Percentiles rank a stretch among this genome's conserved stretches.
phyloP scores from a whole-genome alignment of 148 eudicot genomes.

The Dysphania ambrosioides region DNA sequence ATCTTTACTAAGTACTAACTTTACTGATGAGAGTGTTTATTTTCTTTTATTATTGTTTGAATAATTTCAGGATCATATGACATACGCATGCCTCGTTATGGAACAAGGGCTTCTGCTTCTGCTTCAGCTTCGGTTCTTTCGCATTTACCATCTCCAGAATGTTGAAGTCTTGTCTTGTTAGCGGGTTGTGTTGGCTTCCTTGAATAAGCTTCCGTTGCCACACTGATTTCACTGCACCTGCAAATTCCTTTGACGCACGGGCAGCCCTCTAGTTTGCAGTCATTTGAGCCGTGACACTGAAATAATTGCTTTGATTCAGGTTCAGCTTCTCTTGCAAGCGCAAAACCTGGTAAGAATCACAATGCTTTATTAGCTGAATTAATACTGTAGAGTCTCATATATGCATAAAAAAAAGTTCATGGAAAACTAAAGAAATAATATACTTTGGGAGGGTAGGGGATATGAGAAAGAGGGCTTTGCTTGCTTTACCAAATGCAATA shows the following conservation, averaged over 20 bases:
- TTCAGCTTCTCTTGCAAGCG: neutral
- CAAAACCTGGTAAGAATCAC: neutral
- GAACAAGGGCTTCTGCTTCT: neutral
- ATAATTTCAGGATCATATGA: neutral
- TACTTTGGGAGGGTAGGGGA: neutral
- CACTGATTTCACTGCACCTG: neutral
- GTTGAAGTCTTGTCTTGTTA: neutral
- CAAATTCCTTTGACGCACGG: neutral
- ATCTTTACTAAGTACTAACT: neutral
- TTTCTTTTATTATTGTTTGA: neutral
- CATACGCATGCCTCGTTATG: neutral
- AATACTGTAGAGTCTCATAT: neutral
- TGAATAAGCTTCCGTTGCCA: neutral
- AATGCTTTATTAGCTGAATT: too few species aligned
- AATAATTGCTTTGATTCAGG: neutral
- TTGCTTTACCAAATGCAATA: neutral
- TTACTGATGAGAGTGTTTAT: too few species aligned
- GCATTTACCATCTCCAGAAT: neutral
- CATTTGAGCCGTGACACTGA: neutral
- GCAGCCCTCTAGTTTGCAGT: neutral
- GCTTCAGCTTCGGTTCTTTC: neutral
- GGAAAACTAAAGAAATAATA: neutral
- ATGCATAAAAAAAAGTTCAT: neutral
- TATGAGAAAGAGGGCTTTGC: too few species aligned
- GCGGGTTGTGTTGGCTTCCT: neutral